Base-by-base conservation (phyloP, 768 basidiomycete species). In the Leccinum fibrillosum region DNA sequence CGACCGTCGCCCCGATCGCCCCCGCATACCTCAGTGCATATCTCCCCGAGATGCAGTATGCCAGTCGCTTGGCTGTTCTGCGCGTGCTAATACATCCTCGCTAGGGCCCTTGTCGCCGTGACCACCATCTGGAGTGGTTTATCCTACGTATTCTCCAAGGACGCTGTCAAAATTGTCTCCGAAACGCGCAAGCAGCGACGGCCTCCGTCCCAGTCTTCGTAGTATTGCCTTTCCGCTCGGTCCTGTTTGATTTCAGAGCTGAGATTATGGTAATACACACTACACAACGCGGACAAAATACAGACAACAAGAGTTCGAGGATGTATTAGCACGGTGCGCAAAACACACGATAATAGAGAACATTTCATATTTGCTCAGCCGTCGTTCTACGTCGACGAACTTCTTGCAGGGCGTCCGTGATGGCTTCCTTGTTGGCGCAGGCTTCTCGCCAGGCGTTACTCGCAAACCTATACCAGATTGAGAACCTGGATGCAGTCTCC, bases 81-180 rank as follows among this genome's bases (percentile, higher is more conserved):
- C 49, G 3, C 21, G 28, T 26, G 23, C 48, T 62, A 13, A 66
- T 37, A n/a, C 15, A 4, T 53, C 30, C 32, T 58, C 34, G 15
- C 49, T 56, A 98, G 96, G 68, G 90, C 82, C 82, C 78, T 87
- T 0, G 96, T 98, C 1, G 96, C 90, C 0, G 82, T 82, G 4
- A 97, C 96, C 7, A 99, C 96, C 1, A 76, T 98, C 26, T 92
- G 90, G 88, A 95, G 93, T 63, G 96, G 96, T 11, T 66, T 90
- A 49, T 90, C 90, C 19, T 93, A 93, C 66, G 64, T 93, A 6
- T 86, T 89, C 66, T 84, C 86, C 7, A 89, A 86, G 67, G 80
- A 87, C 59, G 89, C 88, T 0, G 86, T 92, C 45, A 84, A 83
- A 37, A 72, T 92, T 48, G 60, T 88, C 23, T 76, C 80, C 32